A percentile compares a stretch with the other conserved stretches of the same genome.
Evolutionary conservation across 768 basidiomycete genomes (phyloP).

Genomic region (Trametes gibbosa): DNA sequence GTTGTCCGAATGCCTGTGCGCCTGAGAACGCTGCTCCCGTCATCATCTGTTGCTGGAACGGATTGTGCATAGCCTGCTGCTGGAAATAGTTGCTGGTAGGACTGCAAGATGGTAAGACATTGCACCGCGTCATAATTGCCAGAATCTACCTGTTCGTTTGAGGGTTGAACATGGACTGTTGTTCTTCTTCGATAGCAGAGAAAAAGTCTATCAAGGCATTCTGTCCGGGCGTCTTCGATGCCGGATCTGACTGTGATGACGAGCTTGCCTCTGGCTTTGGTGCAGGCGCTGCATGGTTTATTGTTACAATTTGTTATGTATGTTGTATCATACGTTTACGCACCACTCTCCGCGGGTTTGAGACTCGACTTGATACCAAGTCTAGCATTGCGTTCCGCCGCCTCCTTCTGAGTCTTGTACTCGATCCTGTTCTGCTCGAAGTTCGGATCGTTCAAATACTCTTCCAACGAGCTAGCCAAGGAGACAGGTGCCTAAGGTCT

Average conservation of each 20-base stretch:
- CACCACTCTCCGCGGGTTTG: conserved; percentile 32
- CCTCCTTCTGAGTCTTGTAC: conserved; percentile 79
- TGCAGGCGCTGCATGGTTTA: conserved; percentile 16
- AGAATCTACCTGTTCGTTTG: conserved; percentile 51
- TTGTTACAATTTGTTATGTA: background rate
- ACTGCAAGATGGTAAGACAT: conserved; percentile 32
- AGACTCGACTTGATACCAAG: conserved; percentile 23
- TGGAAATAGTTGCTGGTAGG: conserved; percentile 50
- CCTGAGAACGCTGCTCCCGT: conserved; percentile 34
- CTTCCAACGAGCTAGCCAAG: conserved; percentile 88
- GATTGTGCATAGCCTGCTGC: conserved; percentile 65
- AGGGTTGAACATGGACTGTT: conserved; percentile 69
- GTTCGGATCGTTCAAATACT: conserved; percentile 94
- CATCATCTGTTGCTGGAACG: conserved; percentile 55
- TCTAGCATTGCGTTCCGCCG: conserved; percentile 45
- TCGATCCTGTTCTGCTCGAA: conserved; percentile 95
- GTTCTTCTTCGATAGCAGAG: conserved; percentile 78
- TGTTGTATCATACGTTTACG: conserved; percentile 9
- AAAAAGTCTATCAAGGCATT: conserved; percentile 83
- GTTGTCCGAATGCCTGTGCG: conserved; percentile 59
- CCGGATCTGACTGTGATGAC: background rate
- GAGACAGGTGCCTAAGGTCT: conserved; percentile 81
- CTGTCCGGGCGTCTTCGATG: conserved; percentile 34
- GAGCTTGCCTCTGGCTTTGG: conserved; percentile 15
- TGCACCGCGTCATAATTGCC: background rate